Percentiles rank a stretch among this genome's conserved stretches.
Evolutionary conservation across 768 basidiomycete genomes (phyloP).

Genomic region (Tulasnella sp.): DNA sequence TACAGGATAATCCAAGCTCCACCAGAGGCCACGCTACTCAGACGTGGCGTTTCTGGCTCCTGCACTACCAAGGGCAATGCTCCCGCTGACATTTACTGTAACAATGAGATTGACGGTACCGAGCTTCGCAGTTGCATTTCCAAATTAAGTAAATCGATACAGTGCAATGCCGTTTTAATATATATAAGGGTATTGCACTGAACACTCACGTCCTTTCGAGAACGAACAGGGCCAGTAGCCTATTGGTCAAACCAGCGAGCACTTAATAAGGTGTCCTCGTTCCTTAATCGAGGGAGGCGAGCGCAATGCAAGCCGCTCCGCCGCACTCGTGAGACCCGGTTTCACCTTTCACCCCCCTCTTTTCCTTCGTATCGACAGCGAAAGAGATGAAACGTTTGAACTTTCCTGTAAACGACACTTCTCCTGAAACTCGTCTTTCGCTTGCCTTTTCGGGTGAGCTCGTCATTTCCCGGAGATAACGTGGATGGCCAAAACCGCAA

Average conservation of each 20-base stretch:
- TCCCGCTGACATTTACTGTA: neutral
- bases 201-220: too few species aligned
- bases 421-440: neutral
- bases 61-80: neutral
- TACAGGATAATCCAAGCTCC: neutral
- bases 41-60: neutral
- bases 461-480: neutral
- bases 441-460: neutral
- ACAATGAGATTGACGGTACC: neutral
- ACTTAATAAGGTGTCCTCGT: neutral
- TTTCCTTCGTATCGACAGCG: neutral
- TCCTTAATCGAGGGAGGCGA: neutral
- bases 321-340: neutral
- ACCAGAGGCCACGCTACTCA: constrained; percentile 1
- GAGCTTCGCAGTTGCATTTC: neutral
- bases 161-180: neutral
- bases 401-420: neutral
- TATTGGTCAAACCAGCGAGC: neutral
- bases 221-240: neutral
- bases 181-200: too few species aligned
- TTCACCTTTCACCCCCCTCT: neutral
- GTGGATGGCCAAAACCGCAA: neutral
- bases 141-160: neutral
- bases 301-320: neutral
- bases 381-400: neutral